Conservation (phyloP, 1,139 yeast species). For the Blastobotrys malaysiensis region DNA sequence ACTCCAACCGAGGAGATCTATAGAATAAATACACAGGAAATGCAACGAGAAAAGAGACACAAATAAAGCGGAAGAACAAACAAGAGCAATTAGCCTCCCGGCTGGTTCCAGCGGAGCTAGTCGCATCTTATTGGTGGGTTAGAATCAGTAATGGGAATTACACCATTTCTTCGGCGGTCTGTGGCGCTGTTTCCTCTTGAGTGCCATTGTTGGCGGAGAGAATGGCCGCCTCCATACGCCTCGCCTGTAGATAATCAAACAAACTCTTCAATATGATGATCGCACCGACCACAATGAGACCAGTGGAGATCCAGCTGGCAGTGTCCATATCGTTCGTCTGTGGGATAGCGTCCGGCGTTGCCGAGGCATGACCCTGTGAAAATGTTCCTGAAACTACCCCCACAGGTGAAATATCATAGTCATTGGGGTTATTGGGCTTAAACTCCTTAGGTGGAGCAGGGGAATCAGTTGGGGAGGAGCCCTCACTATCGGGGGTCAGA, state of each 20-base stretch:
- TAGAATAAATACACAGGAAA: background rate
- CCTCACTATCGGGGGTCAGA: conserved; percentile 52
- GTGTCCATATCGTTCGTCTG: conserved; percentile 5
- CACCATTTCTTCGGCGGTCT: conserved; percentile 10
- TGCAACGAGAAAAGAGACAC: background rate
- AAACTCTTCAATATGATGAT: conserved; percentile 62
- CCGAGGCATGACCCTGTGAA: conserved; percentile 18
- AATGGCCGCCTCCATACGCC: conserved; percentile 64
- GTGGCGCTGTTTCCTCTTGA: conserved; percentile 5
- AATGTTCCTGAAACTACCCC: conserved; percentile 31
- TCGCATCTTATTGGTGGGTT: background rate
- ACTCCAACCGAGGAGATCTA: background rate
- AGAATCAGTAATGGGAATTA: background rate
- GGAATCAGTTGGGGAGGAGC: conserved; percentile 22
- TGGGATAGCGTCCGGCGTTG: conserved; percentile 11
- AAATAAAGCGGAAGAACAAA: background rate
- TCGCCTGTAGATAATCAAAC: conserved; percentile 68
- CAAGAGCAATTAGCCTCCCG: background rate
- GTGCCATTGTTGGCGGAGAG: conserved; percentile 16
- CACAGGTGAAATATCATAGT: conserved; percentile 30
- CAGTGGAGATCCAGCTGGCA: conserved; percentile 41
- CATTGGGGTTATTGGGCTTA: conserved; percentile 36
- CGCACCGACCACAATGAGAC: conserved; percentile 62
- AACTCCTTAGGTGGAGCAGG: conserved; percentile 38
- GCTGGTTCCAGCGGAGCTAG: background rate